Evolutionary conservation across 2,329 filamentous ascomycete genomes (phyloP).

Genomic region (Colletotrichum phormii): DNA sequence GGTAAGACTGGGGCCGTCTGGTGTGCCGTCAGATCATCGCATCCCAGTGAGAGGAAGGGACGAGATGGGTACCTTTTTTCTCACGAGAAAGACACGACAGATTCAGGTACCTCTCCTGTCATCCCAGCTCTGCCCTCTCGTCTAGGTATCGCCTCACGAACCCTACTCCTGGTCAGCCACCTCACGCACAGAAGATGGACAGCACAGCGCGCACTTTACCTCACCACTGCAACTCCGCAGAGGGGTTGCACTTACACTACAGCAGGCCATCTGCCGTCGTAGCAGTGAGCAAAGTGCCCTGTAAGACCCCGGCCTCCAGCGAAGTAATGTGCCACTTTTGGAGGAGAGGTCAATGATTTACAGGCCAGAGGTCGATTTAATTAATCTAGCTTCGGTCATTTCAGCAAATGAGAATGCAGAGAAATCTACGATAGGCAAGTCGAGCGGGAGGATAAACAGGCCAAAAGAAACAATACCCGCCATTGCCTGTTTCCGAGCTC

Average conservation of each 20-base stretch:
- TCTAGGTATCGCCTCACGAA: not conserved
- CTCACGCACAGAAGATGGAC: slow-evolving; percentile 1
- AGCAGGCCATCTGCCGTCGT: not conserved
- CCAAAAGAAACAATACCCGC: slow-evolving; percentile 21
- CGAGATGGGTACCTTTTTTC: slow-evolving; percentile 5
- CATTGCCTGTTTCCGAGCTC: slow-evolving; percentile 13
- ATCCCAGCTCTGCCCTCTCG: slow-evolving; percentile 16
- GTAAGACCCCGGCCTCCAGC: slow-evolving; percentile 23
- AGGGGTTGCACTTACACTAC: not conserved
- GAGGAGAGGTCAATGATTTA: slow-evolving; percentile 22
- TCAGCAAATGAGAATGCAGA: slow-evolving; percentile 17
- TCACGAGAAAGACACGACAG: accelerated
- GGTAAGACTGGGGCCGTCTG: slow-evolving; percentile 33
- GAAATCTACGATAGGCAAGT: slow-evolving; percentile 28
- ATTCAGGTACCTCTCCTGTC: slow-evolving; percentile 11
- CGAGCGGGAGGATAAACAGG: not conserved
- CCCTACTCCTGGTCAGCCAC: slow-evolving; percentile 1
- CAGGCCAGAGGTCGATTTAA: slow-evolving; percentile 18
- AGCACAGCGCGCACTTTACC: not conserved
- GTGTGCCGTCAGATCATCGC: slow-evolving; percentile 35
- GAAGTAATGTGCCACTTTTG: slow-evolving; percentile 7
- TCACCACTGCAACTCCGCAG: not conserved
- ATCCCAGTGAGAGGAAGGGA: slow-evolving; percentile 5
- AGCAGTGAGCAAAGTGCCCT: slow-evolving; percentile 9
- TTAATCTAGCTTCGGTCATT: slow-evolving; percentile 17